These are phyloP conservation scores for Starmerella riodocensis DNA, from an alignment of 805 yeast species.

Conservation along the genomic window DNA sequence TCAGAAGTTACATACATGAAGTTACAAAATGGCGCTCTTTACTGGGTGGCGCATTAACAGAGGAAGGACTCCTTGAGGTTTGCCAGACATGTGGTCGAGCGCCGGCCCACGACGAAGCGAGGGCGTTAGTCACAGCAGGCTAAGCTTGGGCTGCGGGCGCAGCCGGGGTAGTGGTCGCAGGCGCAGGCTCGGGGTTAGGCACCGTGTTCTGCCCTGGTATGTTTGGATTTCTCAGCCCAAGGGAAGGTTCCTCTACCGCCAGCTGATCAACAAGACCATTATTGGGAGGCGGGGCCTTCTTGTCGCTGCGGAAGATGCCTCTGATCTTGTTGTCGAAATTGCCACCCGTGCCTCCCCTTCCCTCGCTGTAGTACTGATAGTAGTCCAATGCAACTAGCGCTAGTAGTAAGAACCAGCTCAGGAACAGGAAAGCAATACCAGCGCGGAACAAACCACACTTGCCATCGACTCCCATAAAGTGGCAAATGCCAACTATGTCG, in stretches of 20 bases:
- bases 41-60: too few relatives aligned
- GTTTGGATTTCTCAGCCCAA: too few relatives aligned
- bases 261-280: not conserved
- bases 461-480: conserved; percentile 8
- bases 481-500: conserved; percentile 10
- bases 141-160: too few relatives aligned
- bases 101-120: too few relatives aligned
- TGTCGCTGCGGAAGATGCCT: not conserved
- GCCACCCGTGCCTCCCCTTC: conserved; percentile 1
- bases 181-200: too few relatives aligned
- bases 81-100: too few relatives aligned
- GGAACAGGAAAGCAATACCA: conserved; percentile 17
- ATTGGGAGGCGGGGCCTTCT: not conserved
- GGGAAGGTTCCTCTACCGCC: not conserved
- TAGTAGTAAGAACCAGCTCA: conserved; percentile 16
- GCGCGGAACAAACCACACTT: conserved; percentile 15
- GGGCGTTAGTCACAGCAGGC: too few relatives aligned
- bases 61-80: too few relatives aligned
- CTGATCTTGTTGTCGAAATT: not conserved
- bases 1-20: too few relatives aligned
- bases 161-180: too few relatives aligned
- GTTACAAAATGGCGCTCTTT: too few relatives aligned
- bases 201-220: too few relatives aligned
- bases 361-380: conserved; percentile 8
- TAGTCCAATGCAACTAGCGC: conserved; percentile 10